Percentiles rank a stretch among this genome's conserved stretches.
phyloP scores from a whole-genome alignment of 805 yeast species.

The Wickerhamiella occidentalis region DNA sequence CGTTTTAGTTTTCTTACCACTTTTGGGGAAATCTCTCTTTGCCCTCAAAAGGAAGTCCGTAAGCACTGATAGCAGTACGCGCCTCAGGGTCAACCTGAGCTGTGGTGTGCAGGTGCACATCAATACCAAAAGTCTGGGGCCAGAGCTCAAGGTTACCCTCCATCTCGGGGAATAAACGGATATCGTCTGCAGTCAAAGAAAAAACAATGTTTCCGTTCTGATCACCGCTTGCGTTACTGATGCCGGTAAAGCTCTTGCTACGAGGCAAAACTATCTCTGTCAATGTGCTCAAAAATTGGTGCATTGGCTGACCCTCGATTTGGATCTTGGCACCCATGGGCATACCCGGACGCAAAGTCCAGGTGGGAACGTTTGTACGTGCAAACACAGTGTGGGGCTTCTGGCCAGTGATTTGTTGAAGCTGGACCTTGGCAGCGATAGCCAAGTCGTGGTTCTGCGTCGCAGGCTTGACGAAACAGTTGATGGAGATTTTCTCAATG shows the following conservation, averaged over 20 bases:
- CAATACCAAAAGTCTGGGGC: constrained; percentile 78
- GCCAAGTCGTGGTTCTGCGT: constrained; percentile 59
- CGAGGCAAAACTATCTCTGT: constrained; percentile 90
- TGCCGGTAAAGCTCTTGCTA: constrained; percentile 74
- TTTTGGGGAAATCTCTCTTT: constrained; percentile 31
- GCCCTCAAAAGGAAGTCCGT: constrained; percentile 68
- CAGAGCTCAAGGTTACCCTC: constrained; percentile 82
- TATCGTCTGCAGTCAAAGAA: constrained; percentile 67
- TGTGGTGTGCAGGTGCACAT: constrained; percentile 70
- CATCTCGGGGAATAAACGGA: constrained; percentile 81
- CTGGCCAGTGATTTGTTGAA: constrained; percentile 90
- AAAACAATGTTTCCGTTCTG: constrained; percentile 73
- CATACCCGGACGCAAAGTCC: constrained; percentile 80
- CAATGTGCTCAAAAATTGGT: constrained; percentile 73
- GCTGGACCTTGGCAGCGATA: constrained; percentile 60
- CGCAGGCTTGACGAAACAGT: constrained; percentile 55
- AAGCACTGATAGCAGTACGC: constrained; percentile 65
- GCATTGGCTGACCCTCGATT: constrained; percentile 66
- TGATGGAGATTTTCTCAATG: constrained; percentile 53
- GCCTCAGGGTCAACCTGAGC: constrained; percentile 90
- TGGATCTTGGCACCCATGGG: constrained; percentile 82
- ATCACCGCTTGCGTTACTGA: constrained; percentile 70
- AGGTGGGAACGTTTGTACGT: constrained; percentile 65
- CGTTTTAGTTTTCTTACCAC: constrained; percentile 15
- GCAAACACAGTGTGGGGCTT: constrained; percentile 66